Conservation (phyloP, 495 filamentous ascomycete genomes). For the Platismatia glauca region DNA sequence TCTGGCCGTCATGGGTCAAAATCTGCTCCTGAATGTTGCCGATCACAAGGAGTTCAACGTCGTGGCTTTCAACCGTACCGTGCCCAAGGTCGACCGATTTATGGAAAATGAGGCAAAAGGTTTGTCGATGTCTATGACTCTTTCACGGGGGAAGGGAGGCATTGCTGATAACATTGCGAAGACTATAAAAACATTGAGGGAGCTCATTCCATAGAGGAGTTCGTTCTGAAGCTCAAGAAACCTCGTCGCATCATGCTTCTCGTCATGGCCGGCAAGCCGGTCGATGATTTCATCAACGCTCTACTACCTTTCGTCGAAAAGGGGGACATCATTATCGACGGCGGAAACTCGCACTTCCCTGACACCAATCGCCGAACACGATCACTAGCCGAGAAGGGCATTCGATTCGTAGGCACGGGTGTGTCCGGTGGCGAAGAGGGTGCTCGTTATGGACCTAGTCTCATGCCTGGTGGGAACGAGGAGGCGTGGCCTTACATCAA, state of each 20-base stretch:
- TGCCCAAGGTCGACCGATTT: slow-evolving; percentile 95
- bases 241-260: slow-evolving; percentile 95
- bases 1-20: slow-evolving; percentile 98
- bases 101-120: slow-evolving; percentile 87
- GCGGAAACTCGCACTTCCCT: slow-evolving; percentile 98
- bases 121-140: slow-evolving; percentile 30
- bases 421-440: slow-evolving; percentile 99
- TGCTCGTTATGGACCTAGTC: slow-evolving; percentile 89
- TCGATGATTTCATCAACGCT: slow-evolving; percentile 96
- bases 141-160: slow-evolving; percentile 40
- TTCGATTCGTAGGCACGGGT: slow-evolving; percentile 94
- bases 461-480: slow-evolving; percentile 98
- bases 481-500: slow-evolving; percentile 98
- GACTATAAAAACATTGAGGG: slow-evolving; percentile 72
- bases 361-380: slow-evolving; percentile 93
- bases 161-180: background rate
- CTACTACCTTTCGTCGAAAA: slow-evolving; percentile 81
- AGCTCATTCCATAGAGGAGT: slow-evolving; percentile 88
- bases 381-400: slow-evolving; percentile 75
- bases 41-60: slow-evolving; percentile 86
- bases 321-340: slow-evolving; percentile 98
- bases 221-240: slow-evolving; percentile 89
- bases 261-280: slow-evolving; percentile 94
- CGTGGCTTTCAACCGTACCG: slow-evolving; percentile 95
- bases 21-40: slow-evolving; percentile 97